Percentiles rank a stretch among this genome's conserved stretches.
These are phyloP conservation scores for Nothophoma quercina DNA, from an alignment of 2,329 filamentous ascomycete species.

Conservation along the genomic window DNA sequence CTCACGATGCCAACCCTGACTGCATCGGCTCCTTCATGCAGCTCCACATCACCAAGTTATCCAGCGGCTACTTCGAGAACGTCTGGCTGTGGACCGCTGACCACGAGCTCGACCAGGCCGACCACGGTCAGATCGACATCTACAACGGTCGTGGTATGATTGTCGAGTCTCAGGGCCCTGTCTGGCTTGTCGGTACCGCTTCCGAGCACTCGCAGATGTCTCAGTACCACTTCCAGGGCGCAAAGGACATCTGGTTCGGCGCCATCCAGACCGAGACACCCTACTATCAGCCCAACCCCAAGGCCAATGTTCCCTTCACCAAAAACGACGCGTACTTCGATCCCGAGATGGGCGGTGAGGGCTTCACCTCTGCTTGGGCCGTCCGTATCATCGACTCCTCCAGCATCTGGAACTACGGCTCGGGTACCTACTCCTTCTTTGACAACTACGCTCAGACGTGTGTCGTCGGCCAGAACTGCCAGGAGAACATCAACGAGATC, in stretches of 20 bases:
- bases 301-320: conserved; percentile 65
- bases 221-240: conserved; percentile 71
- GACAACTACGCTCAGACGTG: conserved; percentile 63
- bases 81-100: conserved; percentile 90
- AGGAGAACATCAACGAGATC: conserved; percentile 59
- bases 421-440: conserved; percentile 67
- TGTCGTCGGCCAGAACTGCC: conserved; percentile 57
- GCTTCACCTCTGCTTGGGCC: conserved; percentile 55
- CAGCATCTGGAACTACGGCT: conserved; percentile 56
- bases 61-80: conserved; percentile 84
- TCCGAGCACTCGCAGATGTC: conserved; percentile 74
- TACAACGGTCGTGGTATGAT: conserved; percentile 87
- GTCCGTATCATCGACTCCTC: conserved; percentile 52
- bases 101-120: conserved; percentile 80
- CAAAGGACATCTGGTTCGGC: conserved; percentile 68
- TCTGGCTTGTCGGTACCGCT: conserved; percentile 76
- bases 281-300: conserved; percentile 73
- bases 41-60: conserved; percentile 62
- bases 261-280: conserved; percentile 74
- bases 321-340: conserved; percentile 54
- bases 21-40: conserved; percentile 78
- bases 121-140: conserved; percentile 79
- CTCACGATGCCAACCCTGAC: conserved; percentile 66
- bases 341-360: conserved; percentile 50
- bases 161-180: conserved; percentile 77